Conservation (phyloP, 2,329 filamentous ascomycete species). For the Polytolypa hystricis region DNA sequence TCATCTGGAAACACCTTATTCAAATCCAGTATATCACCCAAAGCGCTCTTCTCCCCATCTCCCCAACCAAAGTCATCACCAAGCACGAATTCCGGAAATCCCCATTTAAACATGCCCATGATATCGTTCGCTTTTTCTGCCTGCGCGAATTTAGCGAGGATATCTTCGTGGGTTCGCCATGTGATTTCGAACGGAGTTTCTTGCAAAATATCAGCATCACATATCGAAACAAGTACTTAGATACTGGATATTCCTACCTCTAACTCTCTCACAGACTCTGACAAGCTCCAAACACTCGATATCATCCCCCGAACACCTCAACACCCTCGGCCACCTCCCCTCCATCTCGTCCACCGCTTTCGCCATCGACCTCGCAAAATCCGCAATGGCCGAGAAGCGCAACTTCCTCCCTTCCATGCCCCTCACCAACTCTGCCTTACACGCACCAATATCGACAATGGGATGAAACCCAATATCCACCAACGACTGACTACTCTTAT, state of each 20-base stretch:
- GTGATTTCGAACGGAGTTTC: conserved; percentile 2
- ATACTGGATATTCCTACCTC: not conserved
- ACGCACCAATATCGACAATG: conserved; percentile 1
- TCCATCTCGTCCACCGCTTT: conserved; percentile 3
- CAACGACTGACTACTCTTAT: conserved; percentile 1
- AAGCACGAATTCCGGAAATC: not conserved
- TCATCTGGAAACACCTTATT: conserved; percentile 1
- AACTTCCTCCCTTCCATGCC: conserved; percentile 2
- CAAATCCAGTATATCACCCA: conserved; percentile 1
- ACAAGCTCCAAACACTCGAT: conserved; percentile 1
- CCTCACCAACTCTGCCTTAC: conserved; percentile 1
- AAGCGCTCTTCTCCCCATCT: not conserved
- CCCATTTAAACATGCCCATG: conserved; percentile 3
- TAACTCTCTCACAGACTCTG: conserved; percentile 2
- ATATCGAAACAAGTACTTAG: not conserved
- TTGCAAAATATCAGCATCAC: not conserved
- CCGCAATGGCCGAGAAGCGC: conserved; percentile 1
- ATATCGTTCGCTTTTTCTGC: conserved; percentile 1
- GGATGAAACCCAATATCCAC: conserved; percentile 2
- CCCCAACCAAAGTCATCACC: conserved; percentile 4
- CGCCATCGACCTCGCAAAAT: conserved; percentile 2
- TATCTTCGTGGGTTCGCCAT: not conserved
- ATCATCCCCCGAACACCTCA: not conserved
- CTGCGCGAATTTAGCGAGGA: not conserved
- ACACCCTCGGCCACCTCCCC: conserved; percentile 2